Evolutionary conservation across 345 rosid genomes (phyloP).

Genomic region (Eucalyptus pauciflora): DNA sequence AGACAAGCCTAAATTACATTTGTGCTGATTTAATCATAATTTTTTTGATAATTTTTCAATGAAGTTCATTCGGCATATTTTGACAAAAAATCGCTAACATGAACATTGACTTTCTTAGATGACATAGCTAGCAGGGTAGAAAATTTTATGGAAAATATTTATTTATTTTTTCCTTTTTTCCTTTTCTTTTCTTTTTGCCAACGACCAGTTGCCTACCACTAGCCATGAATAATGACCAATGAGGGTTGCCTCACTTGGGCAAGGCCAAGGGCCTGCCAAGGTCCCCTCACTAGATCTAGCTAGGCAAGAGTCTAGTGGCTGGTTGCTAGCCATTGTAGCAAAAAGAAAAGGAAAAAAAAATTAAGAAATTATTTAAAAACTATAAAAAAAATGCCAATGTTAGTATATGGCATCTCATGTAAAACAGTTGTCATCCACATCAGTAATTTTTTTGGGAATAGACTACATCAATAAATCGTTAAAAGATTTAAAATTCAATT

Average conservation of each 20-base stretch:
- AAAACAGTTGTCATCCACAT: too few relatives aligned
- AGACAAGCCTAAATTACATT: not conserved
- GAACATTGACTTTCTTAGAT: fast-evolving
- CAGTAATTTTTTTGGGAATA: fast-evolving
- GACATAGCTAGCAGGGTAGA: not conserved
- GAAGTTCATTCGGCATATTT: too few relatives aligned
- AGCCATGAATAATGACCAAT: not conserved
- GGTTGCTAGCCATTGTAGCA: not conserved
- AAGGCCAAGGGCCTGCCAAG: not conserved
- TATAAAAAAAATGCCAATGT: not conserved
- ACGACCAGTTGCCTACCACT: fast-evolving
- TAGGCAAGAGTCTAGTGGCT: not conserved
- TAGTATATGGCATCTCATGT: fast-evolving
- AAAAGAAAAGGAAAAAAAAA: too few relatives aligned
- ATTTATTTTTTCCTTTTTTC: too few relatives aligned
- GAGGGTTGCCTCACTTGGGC: not conserved
- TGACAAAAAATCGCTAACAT: not conserved
- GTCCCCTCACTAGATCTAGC: not conserved
- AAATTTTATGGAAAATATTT: not conserved
- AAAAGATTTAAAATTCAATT: too few relatives aligned
- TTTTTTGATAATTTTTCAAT: too few relatives aligned
- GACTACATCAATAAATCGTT: not conserved
- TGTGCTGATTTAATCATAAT: too few relatives aligned
- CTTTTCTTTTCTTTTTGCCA: not conserved
- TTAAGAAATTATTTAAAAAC: too few relatives aligned